Evolutionary conservation across 208 protist species (phyloP).

Genomic region (Leishmania arabica): DNA sequence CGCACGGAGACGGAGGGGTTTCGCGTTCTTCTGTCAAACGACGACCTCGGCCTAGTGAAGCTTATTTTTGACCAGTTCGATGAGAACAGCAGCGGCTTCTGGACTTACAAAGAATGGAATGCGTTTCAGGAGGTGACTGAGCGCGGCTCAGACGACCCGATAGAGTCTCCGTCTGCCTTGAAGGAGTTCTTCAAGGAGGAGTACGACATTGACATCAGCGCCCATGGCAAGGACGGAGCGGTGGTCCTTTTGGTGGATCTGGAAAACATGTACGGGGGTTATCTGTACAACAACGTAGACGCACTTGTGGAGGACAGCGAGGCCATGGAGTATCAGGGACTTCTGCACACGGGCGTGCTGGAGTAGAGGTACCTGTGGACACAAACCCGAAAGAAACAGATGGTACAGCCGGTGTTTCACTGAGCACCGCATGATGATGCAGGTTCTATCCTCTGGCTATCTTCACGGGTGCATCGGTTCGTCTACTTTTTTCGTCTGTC

Average conservation of each 20-base stretch:
- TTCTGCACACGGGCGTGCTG: slow-evolving; percentile 66
- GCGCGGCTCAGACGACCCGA: slow-evolving; percentile 35
- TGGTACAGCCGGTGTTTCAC: background rate
- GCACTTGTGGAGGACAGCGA: slow-evolving; percentile 71
- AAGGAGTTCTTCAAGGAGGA: slow-evolving; percentile 71
- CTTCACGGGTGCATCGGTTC: background rate
- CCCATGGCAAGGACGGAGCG: slow-evolving; percentile 31
- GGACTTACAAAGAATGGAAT: slow-evolving; percentile 70
- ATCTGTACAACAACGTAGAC: slow-evolving; percentile 77
- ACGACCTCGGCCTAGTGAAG: slow-evolving; percentile 54
- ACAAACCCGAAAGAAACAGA: background rate
- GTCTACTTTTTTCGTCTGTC: background rate
- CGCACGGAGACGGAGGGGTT: slow-evolving; percentile 72
- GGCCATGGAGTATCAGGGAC: slow-evolving; percentile 50
- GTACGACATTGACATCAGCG: slow-evolving; percentile 53
- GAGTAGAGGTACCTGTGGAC: slow-evolving; percentile 38
- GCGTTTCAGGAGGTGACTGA: slow-evolving; percentile 52
- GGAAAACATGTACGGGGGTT: slow-evolving; percentile 88
- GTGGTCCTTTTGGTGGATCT: slow-evolving; percentile 54
- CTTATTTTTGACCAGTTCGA: slow-evolving; percentile 77
- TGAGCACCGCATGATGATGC: background rate
- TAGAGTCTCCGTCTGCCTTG: slow-evolving; percentile 37
- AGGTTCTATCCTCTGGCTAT: background rate
- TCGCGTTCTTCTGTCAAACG: slow-evolving; percentile 57
- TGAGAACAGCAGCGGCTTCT: slow-evolving; percentile 45